Base-by-base conservation (phyloP, 768 basidiomycete genomes). In the Imleria badia region DNA sequence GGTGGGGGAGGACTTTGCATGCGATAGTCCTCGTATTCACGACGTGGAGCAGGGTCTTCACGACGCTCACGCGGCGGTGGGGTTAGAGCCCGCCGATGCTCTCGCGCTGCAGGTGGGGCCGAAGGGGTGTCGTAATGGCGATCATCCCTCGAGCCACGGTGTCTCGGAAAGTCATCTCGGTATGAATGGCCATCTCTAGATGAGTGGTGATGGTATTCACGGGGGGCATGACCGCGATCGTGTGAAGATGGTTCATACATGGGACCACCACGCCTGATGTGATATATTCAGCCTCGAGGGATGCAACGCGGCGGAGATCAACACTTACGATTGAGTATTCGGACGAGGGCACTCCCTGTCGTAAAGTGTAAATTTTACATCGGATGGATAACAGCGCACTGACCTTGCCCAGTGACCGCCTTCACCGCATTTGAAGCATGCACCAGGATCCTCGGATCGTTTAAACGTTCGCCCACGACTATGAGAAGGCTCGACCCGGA, bases 381-480 rank as follows among this genome's bases (percentile, higher is more conserved):
- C 26, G 47, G n/a, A 34, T 14, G 20, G 19, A 39, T 23, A 43
- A 43, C 3, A 17, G 20, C 30, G 30, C 51, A 71, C 81, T 44
- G 59, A 89, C 91, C 91, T 86, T 23, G 91, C 92, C 91, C 92
- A 94, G 70, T 94, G 91, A 29, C 92, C 91, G 72, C 81, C 77
- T 63, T 89, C 83, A 22, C 89, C 91, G 50, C 92, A 94, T 62
- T 83, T 91, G 74, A 93, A 94, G 67, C 92, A 94, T 42, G 90
- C 88, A 5, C 91, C 89, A 14, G 91, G 89, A 48, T 92, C 92
- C n/a, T 86, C 84, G n/a, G 81, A 72, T 56, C 85, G 89, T 66
- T 90, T 92, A 10, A 87, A 86, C 14, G 86, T 84, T 52, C 89
- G 79, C 15, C 90, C 88, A 48, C 91, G 90, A 30, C 90, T 89